These are phyloP conservation scores for Hypoxylon lenormandii DNA, from an alignment of 495 filamentous ascomycete species.

Conservation along the genomic window DNA sequence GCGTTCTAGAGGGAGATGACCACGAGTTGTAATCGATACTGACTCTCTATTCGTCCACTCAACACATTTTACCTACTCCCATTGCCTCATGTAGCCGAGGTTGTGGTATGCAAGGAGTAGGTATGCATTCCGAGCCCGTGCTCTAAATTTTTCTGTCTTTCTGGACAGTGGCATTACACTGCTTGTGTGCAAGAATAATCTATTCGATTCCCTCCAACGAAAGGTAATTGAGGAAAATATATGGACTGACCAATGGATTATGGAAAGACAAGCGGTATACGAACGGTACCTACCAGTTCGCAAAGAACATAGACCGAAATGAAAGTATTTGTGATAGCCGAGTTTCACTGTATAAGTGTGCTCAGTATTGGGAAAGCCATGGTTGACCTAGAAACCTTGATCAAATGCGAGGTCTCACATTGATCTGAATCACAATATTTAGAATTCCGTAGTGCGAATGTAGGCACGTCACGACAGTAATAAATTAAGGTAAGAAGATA, in stretches of 20 bases:
- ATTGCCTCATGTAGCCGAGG: no score
- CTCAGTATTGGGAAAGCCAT: background rate
- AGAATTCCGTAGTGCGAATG: background rate
- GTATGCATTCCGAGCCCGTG: no score
- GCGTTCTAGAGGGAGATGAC: background rate
- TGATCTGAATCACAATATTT: background rate
- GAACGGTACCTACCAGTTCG: background rate
- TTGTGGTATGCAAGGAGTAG: no score
- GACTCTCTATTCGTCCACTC: no score
- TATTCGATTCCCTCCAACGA: no score
- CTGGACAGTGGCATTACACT: no score
- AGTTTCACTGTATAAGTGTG: background rate
- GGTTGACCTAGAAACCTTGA: background rate
- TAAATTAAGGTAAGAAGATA: background rate
- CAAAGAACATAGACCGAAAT: background rate
- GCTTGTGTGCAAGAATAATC: no score
- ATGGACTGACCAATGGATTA: no score
- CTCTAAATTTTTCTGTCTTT: no score
- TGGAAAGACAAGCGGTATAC: no score
- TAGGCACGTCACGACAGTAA: background rate
- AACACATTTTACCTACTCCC: no score
- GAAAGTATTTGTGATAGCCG: background rate
- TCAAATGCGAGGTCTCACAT: background rate
- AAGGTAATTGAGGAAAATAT: no score
- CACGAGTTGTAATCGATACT: background rate